phyloP scores from a whole-genome alignment of 768 basidiomycete species.

The Strobilomyces echinocephalus region DNA sequence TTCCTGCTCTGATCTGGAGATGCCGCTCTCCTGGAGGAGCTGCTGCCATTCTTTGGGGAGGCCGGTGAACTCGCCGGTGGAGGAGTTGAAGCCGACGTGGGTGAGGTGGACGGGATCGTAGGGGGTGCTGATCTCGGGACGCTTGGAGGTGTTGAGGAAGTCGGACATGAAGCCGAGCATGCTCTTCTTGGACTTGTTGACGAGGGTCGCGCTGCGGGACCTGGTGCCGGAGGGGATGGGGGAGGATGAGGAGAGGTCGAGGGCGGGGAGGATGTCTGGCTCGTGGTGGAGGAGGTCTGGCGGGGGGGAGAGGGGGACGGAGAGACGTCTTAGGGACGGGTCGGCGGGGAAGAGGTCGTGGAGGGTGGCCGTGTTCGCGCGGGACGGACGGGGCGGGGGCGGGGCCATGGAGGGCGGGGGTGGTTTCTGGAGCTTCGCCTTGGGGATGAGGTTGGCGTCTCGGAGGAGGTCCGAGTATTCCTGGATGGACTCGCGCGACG shows the following conservation, averaged over 20 bases:
- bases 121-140: constrained; percentile 91
- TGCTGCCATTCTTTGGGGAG: constrained; percentile 99
- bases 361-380: constrained; percentile 79
- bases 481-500: constrained; percentile 69
- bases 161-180: constrained; percentile 63
- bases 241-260: neutral
- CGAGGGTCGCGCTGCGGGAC: constrained; percentile 40
- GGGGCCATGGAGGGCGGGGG: constrained; percentile 38
- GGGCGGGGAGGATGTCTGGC: constrained; percentile 22
- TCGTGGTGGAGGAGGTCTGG: constrained; percentile 23
- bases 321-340: constrained; percentile 45
- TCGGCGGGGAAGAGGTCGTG: constrained; percentile 62
- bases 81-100: constrained; percentile 98
- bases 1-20: constrained; percentile 91
- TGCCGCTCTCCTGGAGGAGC: constrained; percentile 90
- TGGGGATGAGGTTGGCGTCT: constrained; percentile 47
- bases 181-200: constrained; percentile 53
- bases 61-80: constrained; percentile 96
- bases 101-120: constrained; percentile 99
- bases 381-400: constrained; percentile 75
- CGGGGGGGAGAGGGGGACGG: constrained; percentile 37
- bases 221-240: constrained; percentile 28
- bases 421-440: constrained; percentile 48
- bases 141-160: constrained; percentile 70
- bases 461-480: constrained; percentile 72